phyloP scores from a whole-genome alignment of 208 protist species.

The Crithidia fasciculata region DNA sequence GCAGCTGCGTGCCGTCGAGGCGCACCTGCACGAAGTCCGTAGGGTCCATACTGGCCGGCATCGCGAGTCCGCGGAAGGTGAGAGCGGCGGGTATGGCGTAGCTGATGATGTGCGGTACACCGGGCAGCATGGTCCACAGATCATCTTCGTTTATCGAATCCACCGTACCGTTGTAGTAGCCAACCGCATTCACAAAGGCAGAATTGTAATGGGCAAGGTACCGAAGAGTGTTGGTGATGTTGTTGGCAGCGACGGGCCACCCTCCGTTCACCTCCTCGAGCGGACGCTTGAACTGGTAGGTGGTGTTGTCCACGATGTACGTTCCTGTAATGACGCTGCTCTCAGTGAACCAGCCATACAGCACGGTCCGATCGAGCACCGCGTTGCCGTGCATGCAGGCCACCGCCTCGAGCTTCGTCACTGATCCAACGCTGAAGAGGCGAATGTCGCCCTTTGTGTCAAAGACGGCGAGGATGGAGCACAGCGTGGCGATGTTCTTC shows the following conservation, averaged over 20 bases:
- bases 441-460: neutral
- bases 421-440: neutral
- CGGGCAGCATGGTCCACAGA: neutral
- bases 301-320: slow-evolving; percentile 11
- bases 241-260: neutral
- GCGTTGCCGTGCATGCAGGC: slow-evolving; percentile 19
- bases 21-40: slow-evolving; percentile 12
- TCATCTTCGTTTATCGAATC: slow-evolving; percentile 1
- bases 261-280: slow-evolving; percentile 12
- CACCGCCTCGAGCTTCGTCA: slow-evolving; percentile 2
- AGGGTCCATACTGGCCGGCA: neutral
- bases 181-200: neutral
- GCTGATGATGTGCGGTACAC: slow-evolving; percentile 14
- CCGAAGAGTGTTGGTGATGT: neutral
- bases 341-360: slow-evolving; percentile 14
- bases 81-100: slow-evolving; percentile 7
- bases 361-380: neutral
- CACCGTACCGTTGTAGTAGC: slow-evolving; percentile 17
- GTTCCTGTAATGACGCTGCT: slow-evolving; percentile 9
- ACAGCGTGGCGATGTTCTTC: neutral
- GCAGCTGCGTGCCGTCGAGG: slow-evolving; percentile 8
- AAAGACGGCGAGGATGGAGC: slow-evolving; percentile 8
- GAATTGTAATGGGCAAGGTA: neutral
- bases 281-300: slow-evolving; percentile 11
- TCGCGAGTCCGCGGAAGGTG: slow-evolving; percentile 9